Evolutionary conservation across 2,329 filamentous ascomycete species (phyloP).

Genomic region (Fusarium falciforme): DNA sequence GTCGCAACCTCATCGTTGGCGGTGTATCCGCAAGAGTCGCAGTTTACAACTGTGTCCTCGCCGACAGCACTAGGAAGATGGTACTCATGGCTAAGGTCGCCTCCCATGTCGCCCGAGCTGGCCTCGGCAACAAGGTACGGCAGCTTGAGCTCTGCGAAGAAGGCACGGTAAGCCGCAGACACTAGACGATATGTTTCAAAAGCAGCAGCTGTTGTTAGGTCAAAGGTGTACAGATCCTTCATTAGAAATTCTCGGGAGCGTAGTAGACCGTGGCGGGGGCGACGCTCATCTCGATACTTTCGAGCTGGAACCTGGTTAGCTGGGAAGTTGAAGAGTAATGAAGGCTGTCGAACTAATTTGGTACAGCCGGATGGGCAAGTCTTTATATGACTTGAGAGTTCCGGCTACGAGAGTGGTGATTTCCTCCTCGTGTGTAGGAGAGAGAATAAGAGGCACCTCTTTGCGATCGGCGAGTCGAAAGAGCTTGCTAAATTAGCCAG

Average conservation of each 20-base stretch:
- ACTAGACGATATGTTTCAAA: constrained; percentile 84
- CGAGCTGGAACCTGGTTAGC: constrained; percentile 65
- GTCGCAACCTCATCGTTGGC: constrained; percentile 89
- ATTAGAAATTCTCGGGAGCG: constrained; percentile 93
- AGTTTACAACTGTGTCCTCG: constrained; percentile 87
- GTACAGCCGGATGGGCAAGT: constrained; percentile 87
- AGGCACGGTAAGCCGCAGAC: constrained; percentile 75
- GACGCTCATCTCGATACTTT: constrained; percentile 93
- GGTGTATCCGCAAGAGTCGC: constrained; percentile 77
- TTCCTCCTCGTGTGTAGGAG: constrained; percentile 97
- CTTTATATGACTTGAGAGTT: constrained; percentile 83
- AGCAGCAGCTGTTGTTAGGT: constrained; percentile 74
- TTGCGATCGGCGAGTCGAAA: constrained; percentile 86
- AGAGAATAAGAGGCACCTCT: constrained; percentile 78
- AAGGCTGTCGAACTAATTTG: constrained; percentile 75
- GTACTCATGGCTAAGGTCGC: constrained; percentile 93
- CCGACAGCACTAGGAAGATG: constrained; percentile 84
- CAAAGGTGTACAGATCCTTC: constrained; percentile 99
- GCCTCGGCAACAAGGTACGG: constrained; percentile 88
- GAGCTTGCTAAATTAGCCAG: constrained; percentile 65
- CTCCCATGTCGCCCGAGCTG: constrained; percentile 96
- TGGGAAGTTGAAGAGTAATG: not conserved
- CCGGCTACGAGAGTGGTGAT: constrained; percentile 84
- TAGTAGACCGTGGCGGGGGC: constrained; percentile 88
- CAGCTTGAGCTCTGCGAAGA: constrained; percentile 86